A percentile compares a stretch with the other conserved stretches of the same genome.
Conservation (phyloP, 371 early-diverging fungal species). For the Nematocida minor region DNA sequence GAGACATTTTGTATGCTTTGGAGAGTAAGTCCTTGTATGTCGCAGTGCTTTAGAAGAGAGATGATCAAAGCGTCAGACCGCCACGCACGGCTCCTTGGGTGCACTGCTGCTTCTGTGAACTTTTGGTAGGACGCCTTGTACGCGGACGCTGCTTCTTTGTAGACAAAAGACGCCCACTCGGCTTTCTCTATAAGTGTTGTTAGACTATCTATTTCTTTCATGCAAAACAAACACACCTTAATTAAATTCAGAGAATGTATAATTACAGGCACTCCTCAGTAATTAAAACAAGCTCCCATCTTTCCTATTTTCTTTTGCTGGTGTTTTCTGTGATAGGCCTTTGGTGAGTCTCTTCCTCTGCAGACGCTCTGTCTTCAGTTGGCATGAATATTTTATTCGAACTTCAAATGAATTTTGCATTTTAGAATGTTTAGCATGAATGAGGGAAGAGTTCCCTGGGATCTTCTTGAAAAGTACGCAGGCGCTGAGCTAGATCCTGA, state of each 20-base stretch:
- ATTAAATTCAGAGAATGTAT: too few species aligned
- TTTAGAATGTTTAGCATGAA: not conserved
- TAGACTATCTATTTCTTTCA: not conserved
- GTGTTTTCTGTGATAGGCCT: too few species aligned
- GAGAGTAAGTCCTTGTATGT: conserved; percentile 2
- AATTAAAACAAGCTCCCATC: too few species aligned
- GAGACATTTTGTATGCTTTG: conserved; percentile 20
- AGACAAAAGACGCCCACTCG: not conserved
- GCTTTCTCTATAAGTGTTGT: not conserved
- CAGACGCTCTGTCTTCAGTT: too few species aligned
- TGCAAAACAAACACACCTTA: conserved; percentile 36
- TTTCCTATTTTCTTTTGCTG: too few species aligned
- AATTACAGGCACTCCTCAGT: too few species aligned
- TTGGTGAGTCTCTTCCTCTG: too few species aligned
- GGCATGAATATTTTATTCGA: too few species aligned
- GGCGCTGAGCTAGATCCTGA: not conserved
- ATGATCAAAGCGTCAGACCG: not conserved
- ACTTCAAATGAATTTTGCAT: too few species aligned
- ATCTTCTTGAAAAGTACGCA: not conserved
- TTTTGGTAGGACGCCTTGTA: not conserved
- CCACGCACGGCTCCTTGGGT: not conserved
- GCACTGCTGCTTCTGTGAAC: conserved; percentile 1
- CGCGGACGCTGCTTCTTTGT: conserved; percentile 9
- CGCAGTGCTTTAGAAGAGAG: conserved; percentile 33
- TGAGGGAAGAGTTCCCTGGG: not conserved